Evolutionary conservation across 371 early-diverging fungal species (phyloP), one percentile per base, ranked within the genome.

Genomic region (Actinomucor elegans): DNA sequence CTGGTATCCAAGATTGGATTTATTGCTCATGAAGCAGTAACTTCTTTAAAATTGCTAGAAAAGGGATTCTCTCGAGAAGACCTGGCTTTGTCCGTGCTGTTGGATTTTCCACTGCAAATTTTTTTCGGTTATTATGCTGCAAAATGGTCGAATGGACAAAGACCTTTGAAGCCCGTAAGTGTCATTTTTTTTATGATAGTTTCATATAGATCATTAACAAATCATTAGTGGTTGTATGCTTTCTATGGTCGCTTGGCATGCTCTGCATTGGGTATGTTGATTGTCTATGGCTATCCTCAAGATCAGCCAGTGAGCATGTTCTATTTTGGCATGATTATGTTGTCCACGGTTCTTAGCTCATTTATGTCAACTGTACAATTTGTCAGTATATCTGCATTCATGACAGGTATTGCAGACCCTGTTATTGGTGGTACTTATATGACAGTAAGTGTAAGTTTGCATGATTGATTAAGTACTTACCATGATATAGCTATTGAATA

Each of bases 351-450:
- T 0, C 69, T 94, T 17, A 82, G 83, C 24, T 94, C 95, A 0
- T 96, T 97, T 67, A 85, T 84, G 69, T 84, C 92, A 52, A 97
- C 97, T 0, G 92, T 98, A 12, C 92, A 93, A 66, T 98, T 98
- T 72, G 97, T 98, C 40, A 89, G 94, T 33, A 84, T 98, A 55
- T 92, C 94, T 2, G 92, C 93, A 1, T 98, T 95, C 62, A 92
- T 96, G 79, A 91, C 97, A 17, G 80, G 83, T 56, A 94, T 98
- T 52, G 91, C 93, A 3, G 99, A 98, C 64, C 99, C 99, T 2
- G 61, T 86, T n/a, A 96, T 98, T 53, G 98, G 97, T 33, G 95
- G 96, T 8, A 95, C 95, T 2, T 98, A 98, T 65, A 98, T 98
- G 98, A 98, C 98, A 14, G 87, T 87, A 77, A 72, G 29, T 38